These are phyloP conservation scores for Thelonectria blattea DNA, from an alignment of 2,329 filamentous ascomycete species.

Conservation along the genomic window DNA sequence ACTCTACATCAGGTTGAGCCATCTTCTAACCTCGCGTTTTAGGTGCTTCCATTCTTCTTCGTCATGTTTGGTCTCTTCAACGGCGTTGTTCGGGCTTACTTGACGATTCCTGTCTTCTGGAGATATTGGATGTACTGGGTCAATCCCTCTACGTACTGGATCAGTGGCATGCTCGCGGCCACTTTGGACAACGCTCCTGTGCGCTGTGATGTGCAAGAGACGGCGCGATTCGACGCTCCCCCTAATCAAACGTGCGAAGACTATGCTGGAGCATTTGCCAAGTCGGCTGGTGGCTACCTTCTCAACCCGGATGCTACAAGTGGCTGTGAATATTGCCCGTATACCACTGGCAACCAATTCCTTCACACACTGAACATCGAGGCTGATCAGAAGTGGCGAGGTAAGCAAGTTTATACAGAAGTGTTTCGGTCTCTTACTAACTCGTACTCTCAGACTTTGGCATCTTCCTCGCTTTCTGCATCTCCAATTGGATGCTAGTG, in stretches of 20 bases:
- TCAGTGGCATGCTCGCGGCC: conserved; percentile 29
- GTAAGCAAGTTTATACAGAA: too few relatives aligned
- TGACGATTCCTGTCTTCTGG: conserved; percentile 70
- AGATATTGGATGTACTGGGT: conserved; percentile 34
- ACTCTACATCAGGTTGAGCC: too few relatives aligned
- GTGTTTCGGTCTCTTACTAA: too few relatives aligned
- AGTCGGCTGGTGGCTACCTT: conserved; percentile 63
- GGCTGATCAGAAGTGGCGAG: conserved; percentile 68
- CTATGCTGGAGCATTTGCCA: conserved; percentile 66
- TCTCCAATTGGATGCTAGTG: conserved; percentile 73
- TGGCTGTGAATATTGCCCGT: conserved; percentile 75
- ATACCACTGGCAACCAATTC: conserved; percentile 63
- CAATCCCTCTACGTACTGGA: conserved; percentile 33
- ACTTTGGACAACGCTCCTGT: conserved; percentile 39
- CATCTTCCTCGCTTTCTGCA: conserved; percentile 73
- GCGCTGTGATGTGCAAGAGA: conserved; percentile 47
- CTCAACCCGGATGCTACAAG: conserved; percentile 63
- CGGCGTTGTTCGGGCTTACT: conserved; percentile 75
- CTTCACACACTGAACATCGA: conserved; percentile 60
- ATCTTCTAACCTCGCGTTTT: neutral
- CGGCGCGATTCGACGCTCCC: conserved; percentile 62
- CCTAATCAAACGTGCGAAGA: conserved; percentile 67
- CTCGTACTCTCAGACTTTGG: too few relatives aligned
- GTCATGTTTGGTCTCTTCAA: conserved; percentile 79
- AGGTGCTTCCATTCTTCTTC: conserved; percentile 79